These are phyloP conservation scores for Excoecaria agallocha DNA, from an alignment of 345 rosid genomes.

Conservation along the genomic window DNA sequence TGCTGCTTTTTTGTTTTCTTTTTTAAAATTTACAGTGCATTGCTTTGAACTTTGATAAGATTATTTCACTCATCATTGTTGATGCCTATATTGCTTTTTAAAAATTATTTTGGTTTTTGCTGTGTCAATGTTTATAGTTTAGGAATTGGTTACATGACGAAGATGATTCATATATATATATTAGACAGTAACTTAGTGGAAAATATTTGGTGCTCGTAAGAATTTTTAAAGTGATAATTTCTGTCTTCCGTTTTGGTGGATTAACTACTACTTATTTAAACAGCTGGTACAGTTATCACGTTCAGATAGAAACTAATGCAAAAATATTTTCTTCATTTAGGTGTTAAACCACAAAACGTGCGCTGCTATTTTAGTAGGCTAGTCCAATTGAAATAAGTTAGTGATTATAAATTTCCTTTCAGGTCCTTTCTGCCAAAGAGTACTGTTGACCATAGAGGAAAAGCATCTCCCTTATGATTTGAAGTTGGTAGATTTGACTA, in stretches of 20 bases:
- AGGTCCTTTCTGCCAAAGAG: slow-evolving; percentile 96
- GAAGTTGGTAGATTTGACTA: slow-evolving; percentile 77
- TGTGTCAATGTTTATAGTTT: neutral
- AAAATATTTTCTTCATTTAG: neutral
- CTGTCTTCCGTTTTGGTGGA: neutral
- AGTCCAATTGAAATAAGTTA: neutral
- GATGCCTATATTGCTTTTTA: neutral
- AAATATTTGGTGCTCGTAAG: neutral
- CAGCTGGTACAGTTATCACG: neutral
- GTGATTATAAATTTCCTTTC: slow-evolving; percentile 10
- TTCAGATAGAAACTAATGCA: neutral
- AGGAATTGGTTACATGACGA: neutral
- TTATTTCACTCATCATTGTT: neutral
- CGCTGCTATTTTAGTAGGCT: neutral
- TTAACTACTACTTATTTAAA: neutral
- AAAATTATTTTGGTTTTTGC: neutral
- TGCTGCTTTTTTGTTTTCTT: neutral
- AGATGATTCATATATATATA: neutral
- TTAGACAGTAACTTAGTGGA: neutral
- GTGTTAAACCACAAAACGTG: neutral
- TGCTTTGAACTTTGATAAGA: neutral
- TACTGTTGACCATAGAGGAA: slow-evolving; percentile 81
- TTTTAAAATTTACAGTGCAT: neutral
- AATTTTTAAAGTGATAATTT: neutral
- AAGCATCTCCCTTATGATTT: slow-evolving; percentile 79